Evolutionary conservation across 371 early-diverging fungal genomes (phyloP), one percentile per base, ranked within the genome.

Genomic region (Catenaria anguillulae): DNA sequence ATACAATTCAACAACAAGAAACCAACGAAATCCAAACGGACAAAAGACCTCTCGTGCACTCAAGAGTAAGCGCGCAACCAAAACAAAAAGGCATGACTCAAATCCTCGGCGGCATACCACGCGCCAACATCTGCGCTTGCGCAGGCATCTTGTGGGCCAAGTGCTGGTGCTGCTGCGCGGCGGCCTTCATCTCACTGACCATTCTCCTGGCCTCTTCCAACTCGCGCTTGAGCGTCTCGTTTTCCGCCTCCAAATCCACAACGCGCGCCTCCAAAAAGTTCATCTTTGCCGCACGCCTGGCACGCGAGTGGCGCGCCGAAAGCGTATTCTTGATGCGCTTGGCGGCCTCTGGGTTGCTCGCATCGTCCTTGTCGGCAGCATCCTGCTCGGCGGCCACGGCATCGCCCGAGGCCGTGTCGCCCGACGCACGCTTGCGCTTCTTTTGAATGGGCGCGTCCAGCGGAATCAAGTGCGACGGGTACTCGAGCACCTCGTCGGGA

Each of bases 311-410:
- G 36, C 58, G 58, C 40, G 58, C 58, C 24, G 58, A 58, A 12
- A 58, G 31, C 10, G 58, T 58, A 31, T 58, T 58, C 58, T 58
- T 58, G 35, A 33, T 15, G 31, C 58, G 58, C 58, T 58, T 58
- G 21, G n/a, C 12, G 36, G 8, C 58, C 3, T n/a, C n/a, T n/a
- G n/a, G n/a, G n/a, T n/a, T n/a, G n/a, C n/a, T n/a, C 37, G 0
- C 37, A 4, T 8, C 37, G 42, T 58, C 58, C 5, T 8, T 17
- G 35, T 33, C 29, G 45, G 3, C 45, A 4, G 19, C 45, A 23
- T 21, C 45, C 8, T 8, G 19, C 10, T 43, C 45, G 45, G 40
- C 10, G 10, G 17, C 10, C 5, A 5, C 40, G 17, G 29, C 26
- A 8, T 33, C 29, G 45, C 12, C 45, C 45, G 10, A 4, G 37